Conservation (phyloP, 805 yeast species). For the Ogataea paraovalis region DNA sequence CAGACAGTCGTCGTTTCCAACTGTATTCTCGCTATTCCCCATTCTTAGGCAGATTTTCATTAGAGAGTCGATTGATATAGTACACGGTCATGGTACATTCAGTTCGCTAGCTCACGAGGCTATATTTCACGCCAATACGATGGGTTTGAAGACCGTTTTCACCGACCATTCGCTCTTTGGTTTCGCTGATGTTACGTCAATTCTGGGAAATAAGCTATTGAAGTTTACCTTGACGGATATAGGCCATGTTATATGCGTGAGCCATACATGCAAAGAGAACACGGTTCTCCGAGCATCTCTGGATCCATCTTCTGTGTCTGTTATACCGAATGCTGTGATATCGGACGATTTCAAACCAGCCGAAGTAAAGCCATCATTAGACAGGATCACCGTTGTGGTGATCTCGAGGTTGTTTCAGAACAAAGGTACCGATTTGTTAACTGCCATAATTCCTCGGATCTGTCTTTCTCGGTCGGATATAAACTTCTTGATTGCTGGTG, state of each 20-base stretch:
- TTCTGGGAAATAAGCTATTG: constrained; percentile 79
- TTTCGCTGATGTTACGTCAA: constrained; percentile 78
- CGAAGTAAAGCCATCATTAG: constrained; percentile 25
- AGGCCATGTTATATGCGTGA: constrained; percentile 93
- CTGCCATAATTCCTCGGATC: constrained; percentile 79
- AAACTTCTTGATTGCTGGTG: constrained; percentile 87
- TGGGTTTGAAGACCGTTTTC: constrained; percentile 89
- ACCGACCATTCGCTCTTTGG: constrained; percentile 97
- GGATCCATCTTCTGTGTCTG: constrained; percentile 75
- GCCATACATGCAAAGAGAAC: constrained; percentile 94
- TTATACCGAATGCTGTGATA: constrained; percentile 94
- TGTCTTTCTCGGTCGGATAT: constrained; percentile 63
- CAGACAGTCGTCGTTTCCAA: constrained; percentile 82
- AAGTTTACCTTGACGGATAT: constrained; percentile 81
- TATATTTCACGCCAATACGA: constrained; percentile 82
- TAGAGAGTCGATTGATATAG: constrained; percentile 80
- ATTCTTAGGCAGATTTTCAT: constrained; percentile 77
- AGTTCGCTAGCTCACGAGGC: constrained; percentile 87
- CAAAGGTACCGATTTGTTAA: constrained; percentile 88
- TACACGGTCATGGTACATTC: constrained; percentile 94
- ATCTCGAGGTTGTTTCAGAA: constrained; percentile 92
- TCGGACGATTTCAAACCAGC: constrained; percentile 72
- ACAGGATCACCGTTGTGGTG: constrained; percentile 74
- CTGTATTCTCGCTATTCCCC: constrained; percentile 87
- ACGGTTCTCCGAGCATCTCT: constrained; percentile 83